Percentiles rank a stretch among this genome's conserved stretches.
These are phyloP conservation scores for Tetracladium setigerum DNA, from an alignment of 495 filamentous ascomycete genomes.

Conservation along the genomic window DNA sequence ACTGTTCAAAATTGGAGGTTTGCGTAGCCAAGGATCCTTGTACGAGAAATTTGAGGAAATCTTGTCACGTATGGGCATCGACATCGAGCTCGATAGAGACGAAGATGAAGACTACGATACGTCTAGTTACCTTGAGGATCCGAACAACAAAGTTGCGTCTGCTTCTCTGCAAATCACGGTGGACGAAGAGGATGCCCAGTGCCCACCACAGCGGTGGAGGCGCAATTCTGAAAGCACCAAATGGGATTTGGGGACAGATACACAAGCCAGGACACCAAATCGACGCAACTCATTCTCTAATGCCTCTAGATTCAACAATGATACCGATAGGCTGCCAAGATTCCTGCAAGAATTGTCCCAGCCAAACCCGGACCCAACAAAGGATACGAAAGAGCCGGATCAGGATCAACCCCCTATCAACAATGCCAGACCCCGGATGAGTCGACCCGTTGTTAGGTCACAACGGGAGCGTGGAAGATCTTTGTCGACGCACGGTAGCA, in stretches of 20 bases:
- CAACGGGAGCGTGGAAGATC: slow-evolving; percentile 9
- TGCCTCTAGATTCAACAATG: not conserved
- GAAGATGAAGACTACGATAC: slow-evolving; percentile 26
- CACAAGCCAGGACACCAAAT: not conserved
- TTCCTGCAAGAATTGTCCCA: not conserved
- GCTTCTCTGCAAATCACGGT: not conserved
- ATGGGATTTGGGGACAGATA: slow-evolving; percentile 11
- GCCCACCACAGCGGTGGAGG: slow-evolving; percentile 5
- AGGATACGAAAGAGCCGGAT: not conserved
- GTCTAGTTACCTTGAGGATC: slow-evolving; percentile 7
- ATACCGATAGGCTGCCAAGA: not conserved
- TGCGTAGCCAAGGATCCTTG: slow-evolving; percentile 36
- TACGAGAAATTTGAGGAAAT: slow-evolving; percentile 60
- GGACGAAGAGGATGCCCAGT: not conserved
- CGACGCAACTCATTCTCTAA: slow-evolving; percentile 13
- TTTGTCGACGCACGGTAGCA: slow-evolving; percentile 18
- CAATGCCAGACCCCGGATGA: not conserved
- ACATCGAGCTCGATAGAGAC: slow-evolving; percentile 47
- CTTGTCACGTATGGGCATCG: slow-evolving; percentile 58
- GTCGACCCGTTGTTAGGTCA: not conserved
- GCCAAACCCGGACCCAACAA: not conserved
- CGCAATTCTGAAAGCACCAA: slow-evolving; percentile 22
- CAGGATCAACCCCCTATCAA: not conserved
- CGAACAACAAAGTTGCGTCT: not conserved
- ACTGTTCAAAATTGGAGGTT: slow-evolving; percentile 71